These are phyloP conservation scores for Populus davidiana DNA, from an alignment of 345 rosid species.

Conservation along the genomic window DNA sequence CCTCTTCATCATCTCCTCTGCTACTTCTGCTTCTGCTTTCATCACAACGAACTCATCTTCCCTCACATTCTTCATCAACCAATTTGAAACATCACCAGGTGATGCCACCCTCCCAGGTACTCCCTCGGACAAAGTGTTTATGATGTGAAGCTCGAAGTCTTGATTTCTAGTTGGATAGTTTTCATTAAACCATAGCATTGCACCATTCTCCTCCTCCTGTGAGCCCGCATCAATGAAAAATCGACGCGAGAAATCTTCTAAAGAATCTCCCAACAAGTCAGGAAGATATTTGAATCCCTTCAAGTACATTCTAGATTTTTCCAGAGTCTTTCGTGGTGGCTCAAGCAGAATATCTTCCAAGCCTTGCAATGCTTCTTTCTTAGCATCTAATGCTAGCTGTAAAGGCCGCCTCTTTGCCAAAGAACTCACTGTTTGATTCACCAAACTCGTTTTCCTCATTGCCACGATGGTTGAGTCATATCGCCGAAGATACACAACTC, in stretches of 20 bases:
- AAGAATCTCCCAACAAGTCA: slow-evolving; percentile 35
- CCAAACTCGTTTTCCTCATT: slow-evolving; percentile 29
- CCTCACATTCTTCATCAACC: slow-evolving; percentile 32
- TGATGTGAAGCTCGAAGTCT: slow-evolving; percentile 28
- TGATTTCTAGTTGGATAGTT: slow-evolving; percentile 35
- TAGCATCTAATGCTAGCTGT: slow-evolving; percentile 27
- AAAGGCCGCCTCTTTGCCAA: slow-evolving; percentile 24
- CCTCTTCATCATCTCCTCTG: slow-evolving; percentile 32
- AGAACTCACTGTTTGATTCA: neutral
- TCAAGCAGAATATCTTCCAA: slow-evolving; percentile 40
- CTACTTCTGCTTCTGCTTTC: slow-evolving; percentile 46
- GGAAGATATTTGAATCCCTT: slow-evolving; percentile 37
- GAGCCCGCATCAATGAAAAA: slow-evolving; percentile 29
- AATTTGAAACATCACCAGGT: slow-evolving; percentile 21
- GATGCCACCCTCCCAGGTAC: neutral
- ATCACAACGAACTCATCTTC: slow-evolving; percentile 47
- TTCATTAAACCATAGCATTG: slow-evolving; percentile 32
- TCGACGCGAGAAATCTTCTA: slow-evolving; percentile 30
- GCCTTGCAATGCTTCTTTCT: slow-evolving; percentile 32
- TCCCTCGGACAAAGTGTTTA: slow-evolving; percentile 15
- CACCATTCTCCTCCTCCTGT: slow-evolving; percentile 13
- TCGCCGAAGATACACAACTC: slow-evolving; percentile 33
- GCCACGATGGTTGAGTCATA: slow-evolving; percentile 37
- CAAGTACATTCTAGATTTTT: slow-evolving; percentile 13
- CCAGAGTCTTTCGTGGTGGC: slow-evolving; percentile 33